These are phyloP conservation scores for Clavaria fumosa DNA, from an alignment of 768 basidiomycete species.

Conservation along the genomic window DNA sequence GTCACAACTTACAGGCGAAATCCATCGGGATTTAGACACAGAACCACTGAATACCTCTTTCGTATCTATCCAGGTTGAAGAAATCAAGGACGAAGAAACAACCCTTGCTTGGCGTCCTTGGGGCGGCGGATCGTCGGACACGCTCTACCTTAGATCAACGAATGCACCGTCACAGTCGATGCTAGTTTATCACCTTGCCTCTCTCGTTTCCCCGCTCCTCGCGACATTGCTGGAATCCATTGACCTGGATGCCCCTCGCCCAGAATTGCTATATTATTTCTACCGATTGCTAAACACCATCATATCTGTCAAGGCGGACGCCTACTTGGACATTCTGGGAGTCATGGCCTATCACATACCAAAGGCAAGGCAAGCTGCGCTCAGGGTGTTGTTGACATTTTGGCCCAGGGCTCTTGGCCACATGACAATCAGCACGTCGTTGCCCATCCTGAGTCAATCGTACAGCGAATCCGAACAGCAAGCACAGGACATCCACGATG, in stretches of 20 bases:
- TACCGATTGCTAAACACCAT: conserved; percentile 39
- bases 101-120: conserved; percentile 18
- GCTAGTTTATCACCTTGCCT: conserved; percentile 41
- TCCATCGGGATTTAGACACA: neutral
- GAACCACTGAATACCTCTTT: conserved; percentile 15
- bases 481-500: conserved; percentile 22
- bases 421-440: conserved; percentile 37
- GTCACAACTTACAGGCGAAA: too few species aligned
- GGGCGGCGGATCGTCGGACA: conserved; percentile 11
- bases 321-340: conserved; percentile 56
- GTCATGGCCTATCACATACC: conserved; percentile 52
- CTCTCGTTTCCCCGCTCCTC: conserved; percentile 48
- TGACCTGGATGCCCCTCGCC: conserved; percentile 20
- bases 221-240: conserved; percentile 44
- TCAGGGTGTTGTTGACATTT: conserved; percentile 38
- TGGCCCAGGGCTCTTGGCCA: conserved; percentile 66
- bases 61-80: conserved; percentile 50
- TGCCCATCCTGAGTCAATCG: conserved; percentile 25
- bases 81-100: conserved; percentile 20
- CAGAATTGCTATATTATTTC: conserved; percentile 31
- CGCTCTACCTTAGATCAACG: conserved; percentile 27
- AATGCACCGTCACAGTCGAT: conserved; percentile 41
- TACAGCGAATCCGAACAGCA: conserved; percentile 14
- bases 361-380: conserved; percentile 37
- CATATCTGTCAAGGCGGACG: conserved; percentile 44